Evolutionary conservation across 306 rosid genomes (phyloP).

Genomic region (Pueraria montana): DNA sequence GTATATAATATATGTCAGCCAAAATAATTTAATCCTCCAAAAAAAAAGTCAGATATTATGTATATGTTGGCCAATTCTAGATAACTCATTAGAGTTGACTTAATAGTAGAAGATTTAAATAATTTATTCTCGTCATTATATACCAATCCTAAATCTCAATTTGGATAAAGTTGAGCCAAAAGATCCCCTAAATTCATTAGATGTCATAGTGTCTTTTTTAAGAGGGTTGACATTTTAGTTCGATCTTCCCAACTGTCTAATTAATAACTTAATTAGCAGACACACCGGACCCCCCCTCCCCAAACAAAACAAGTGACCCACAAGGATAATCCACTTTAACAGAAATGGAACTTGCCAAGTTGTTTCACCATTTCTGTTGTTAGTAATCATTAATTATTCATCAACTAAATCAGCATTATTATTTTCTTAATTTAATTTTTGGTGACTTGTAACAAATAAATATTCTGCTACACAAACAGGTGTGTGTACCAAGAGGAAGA

Average conservation of each 20-base stretch:
- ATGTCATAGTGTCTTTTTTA: background rate
- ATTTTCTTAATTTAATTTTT: background rate
- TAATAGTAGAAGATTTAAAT: background rate
- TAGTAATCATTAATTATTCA: background rate
- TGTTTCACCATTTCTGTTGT: background rate
- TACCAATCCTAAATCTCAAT: background rate
- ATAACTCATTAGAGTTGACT: background rate
- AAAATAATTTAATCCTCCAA: background rate
- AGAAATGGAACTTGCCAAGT: background rate
- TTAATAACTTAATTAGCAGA: background rate
- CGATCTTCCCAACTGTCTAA: constrained; percentile 25
- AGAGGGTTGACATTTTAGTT: constrained; percentile 35
- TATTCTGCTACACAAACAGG: constrained; percentile 51
- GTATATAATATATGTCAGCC: background rate
- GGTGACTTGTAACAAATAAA: background rate
- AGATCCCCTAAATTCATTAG: background rate
- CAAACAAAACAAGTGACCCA: background rate
- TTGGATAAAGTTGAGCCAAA: background rate
- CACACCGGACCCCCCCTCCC: background rate
- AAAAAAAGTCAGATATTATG: background rate
- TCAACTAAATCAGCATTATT: background rate
- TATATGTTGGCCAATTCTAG: background rate
- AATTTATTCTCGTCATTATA: background rate
- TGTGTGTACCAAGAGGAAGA: constrained; percentile 98
- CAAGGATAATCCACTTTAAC: background rate